Evolutionary conservation across 2,329 filamentous ascomycete genomes (phyloP).

Genomic region (Beauveria sp.): DNA sequence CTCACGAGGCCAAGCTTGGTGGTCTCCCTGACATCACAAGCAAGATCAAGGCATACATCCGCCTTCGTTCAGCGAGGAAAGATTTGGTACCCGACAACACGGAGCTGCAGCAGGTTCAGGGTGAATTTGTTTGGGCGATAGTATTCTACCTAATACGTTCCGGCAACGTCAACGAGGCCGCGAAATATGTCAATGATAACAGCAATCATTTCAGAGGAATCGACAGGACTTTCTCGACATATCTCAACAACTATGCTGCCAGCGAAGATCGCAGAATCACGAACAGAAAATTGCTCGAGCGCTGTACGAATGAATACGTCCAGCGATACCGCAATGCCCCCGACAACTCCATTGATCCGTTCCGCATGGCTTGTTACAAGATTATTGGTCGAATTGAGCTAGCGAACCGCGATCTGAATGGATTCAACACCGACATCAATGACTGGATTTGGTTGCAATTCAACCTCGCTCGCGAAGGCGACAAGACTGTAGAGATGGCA

Average conservation of each 20-base stretch:
- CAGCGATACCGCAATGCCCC: conserved; percentile 77
- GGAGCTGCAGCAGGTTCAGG: conserved; percentile 69
- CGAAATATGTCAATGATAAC: conserved; percentile 76
- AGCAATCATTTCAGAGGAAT: conserved; percentile 77
- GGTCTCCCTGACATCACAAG: conserved; percentile 81
- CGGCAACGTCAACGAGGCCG: conserved; percentile 76
- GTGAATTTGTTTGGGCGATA: conserved; percentile 87
- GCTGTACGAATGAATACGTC: conserved; percentile 83
- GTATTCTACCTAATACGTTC: conserved; percentile 86
- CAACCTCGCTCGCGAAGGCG: conserved; percentile 59
- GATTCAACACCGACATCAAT: conserved; percentile 56
- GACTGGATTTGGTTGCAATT: conserved; percentile 69
- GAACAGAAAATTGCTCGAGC: conserved; percentile 70
- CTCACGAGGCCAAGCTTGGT: conserved; percentile 80
- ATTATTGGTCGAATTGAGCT: conserved; percentile 77
- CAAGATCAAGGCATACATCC: conserved; percentile 88
- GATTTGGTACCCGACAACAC: conserved; percentile 76
- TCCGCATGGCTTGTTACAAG: conserved; percentile 96
- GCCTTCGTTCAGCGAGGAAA: conserved; percentile 69
- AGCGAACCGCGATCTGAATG: conserved; percentile 55
- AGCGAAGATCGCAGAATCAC: conserved; percentile 66
- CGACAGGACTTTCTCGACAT: conserved; percentile 82
- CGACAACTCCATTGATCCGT: conserved; percentile 84
- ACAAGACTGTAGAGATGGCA: conserved; percentile 55
- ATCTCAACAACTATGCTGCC: conserved; percentile 76